Base-by-base conservation (phyloP, 1,284 basidiomycete species). In the Pterula multifida region DNA sequence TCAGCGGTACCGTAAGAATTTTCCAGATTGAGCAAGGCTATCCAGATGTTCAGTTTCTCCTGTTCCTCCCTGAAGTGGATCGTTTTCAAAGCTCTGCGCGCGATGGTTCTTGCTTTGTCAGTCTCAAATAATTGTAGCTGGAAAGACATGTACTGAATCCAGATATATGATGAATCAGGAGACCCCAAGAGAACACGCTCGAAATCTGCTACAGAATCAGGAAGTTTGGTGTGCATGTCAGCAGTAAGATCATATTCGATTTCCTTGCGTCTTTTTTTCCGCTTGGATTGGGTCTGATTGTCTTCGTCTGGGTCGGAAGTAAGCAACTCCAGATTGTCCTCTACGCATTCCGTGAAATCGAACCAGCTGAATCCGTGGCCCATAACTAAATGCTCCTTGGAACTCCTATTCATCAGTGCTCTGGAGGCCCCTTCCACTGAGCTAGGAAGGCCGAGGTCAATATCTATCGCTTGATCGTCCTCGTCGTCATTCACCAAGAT, bases 71-170 rank as follows among this genome's bases (percentile, higher is more conserved):
- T 79, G 71, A 94, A 98, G 62, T 79, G 86, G 69, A 99, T 98
- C 13, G 85, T 85, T 60, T 82, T 74, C 54, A 96, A 71, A 2
- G 94, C 96, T 25, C 91, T 81, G 49, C 79, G 76, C 15, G 84
- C 95, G 47, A 94, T 85, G 61, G 86, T 80, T 32, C 94, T 80
- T 13, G 95, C 96, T 66, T 93, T 93, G 58, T 94, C 92, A 44
- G 98, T 75, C 66, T 99, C 95, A 42, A 93, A 92, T 13, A 98
- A 79, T 58, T 94, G 91, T 3, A 98, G 73, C 57, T 95, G 90
- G 79, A 98, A 96, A 3, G 94, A 95, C 91, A 99, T 98, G 66
- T 95, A 98, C 65, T 97, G 95, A 54, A 99, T 87, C 96, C 96
- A 99, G 36, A 98, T 76, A 68, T 86, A 97, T 0, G 97, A 98